Conservation (phyloP, 495 filamentous ascomycete species). For the Lichina pygmaea region DNA sequence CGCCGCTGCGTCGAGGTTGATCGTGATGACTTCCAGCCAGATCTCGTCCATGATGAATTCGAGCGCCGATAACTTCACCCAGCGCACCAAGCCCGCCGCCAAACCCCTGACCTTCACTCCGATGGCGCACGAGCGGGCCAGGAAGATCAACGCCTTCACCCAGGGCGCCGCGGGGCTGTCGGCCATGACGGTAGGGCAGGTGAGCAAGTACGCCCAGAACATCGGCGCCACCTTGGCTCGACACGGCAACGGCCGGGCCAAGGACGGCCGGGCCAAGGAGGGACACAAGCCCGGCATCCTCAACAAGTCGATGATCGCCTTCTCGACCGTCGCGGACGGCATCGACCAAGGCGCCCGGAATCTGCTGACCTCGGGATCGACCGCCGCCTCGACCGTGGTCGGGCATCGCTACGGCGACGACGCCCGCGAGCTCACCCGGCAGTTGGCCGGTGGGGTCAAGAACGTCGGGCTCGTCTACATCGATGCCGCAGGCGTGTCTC, state of each 20-base stretch:
- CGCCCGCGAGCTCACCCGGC: slow-evolving; percentile 43
- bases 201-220: slow-evolving; percentile 62
- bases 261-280: slow-evolving; percentile 32
- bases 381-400: slow-evolving; percentile 57
- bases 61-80: slow-evolving; percentile 56
- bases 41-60: slow-evolving; percentile 47
- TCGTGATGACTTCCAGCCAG: slow-evolving; percentile 62
- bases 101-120: slow-evolving; percentile 76
- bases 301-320: slow-evolving; percentile 90
- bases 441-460: slow-evolving; percentile 63
- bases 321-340: slow-evolving; percentile 82
- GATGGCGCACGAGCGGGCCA: slow-evolving; percentile 54
- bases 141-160: slow-evolving; percentile 64
- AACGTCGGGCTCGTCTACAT: slow-evolving; percentile 98
- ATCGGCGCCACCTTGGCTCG: slow-evolving; percentile 49
- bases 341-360: slow-evolving; percentile 61
- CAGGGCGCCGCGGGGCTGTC: slow-evolving; percentile 49
- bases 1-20: slow-evolving; percentile 68
- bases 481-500: slow-evolving; percentile 73
- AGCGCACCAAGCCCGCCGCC: slow-evolving; percentile 42
- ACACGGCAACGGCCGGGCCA: slow-evolving; percentile 27
- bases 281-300: slow-evolving; percentile 69
- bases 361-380: slow-evolving; percentile 41
- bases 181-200: slow-evolving; percentile 63
- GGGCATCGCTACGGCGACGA: slow-evolving; percentile 63